Evolutionary conservation across 371 early-diverging fungal genomes (phyloP).

Genomic region (Rhizomucor miehei): DNA sequence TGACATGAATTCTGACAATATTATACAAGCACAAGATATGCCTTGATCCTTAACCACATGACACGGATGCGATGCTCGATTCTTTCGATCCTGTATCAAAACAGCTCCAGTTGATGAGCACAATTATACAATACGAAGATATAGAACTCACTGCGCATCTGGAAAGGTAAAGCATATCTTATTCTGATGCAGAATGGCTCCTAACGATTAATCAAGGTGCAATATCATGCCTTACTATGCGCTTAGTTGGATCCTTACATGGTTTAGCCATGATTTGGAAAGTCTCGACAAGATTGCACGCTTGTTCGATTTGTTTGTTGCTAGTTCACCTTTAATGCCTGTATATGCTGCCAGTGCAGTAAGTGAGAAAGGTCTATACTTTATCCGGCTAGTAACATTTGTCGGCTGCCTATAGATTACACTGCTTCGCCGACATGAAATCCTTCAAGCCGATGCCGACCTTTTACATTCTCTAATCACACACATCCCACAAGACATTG

Average conservation of each 20-base stretch:
- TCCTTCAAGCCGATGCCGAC: slow-evolving; percentile 58
- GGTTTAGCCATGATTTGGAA: slow-evolving; percentile 81
- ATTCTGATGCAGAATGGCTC: background rate
- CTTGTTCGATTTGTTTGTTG: slow-evolving; percentile 76
- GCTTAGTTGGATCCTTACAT: slow-evolving; percentile 83
- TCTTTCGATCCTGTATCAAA: slow-evolving; percentile 50
- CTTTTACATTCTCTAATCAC: slow-evolving; percentile 56
- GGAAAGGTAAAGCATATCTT: slow-evolving; percentile 21
- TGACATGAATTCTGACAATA: too few relatives aligned
- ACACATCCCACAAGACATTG: slow-evolving; percentile 56
- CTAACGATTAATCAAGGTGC: slow-evolving; percentile 12
- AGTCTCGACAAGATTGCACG: slow-evolving; percentile 60
- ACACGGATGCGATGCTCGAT: slow-evolving; percentile 50
- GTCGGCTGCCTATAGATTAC: slow-evolving; percentile 34
- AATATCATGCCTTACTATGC: slow-evolving; percentile 77
- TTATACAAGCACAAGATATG: too few relatives aligned
- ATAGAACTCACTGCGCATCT: slow-evolving; percentile 28
- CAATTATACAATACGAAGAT: slow-evolving; percentile 48
- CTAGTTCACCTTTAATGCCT: slow-evolving; percentile 72
- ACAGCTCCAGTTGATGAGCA: slow-evolving; percentile 43
- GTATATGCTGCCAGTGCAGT: slow-evolving; percentile 71
- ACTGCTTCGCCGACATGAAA: slow-evolving; percentile 45
- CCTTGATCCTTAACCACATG: slow-evolving; percentile 22
- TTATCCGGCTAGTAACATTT: background rate
- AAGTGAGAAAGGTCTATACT: slow-evolving; percentile 12